Percentiles rank a stretch among this genome's conserved stretches.
Conservation (phyloP, 2,329 filamentous ascomycete species). For the Keithomyces neogunnii region DNA sequence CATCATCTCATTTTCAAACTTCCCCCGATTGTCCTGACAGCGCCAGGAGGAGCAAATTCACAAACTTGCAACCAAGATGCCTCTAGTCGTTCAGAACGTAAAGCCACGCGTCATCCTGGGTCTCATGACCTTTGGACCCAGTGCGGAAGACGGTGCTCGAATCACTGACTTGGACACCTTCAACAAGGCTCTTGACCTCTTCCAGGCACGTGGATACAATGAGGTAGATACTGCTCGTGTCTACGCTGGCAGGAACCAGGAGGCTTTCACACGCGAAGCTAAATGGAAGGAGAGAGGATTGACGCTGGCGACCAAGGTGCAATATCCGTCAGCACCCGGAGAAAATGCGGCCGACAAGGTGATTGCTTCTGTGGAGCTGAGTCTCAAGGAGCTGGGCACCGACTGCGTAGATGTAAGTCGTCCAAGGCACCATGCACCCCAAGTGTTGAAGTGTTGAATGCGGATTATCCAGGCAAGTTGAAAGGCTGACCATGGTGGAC, state of each 20-base stretch:
- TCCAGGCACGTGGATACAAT: slow-evolving; percentile 72
- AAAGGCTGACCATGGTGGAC: background rate
- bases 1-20: no score
- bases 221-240: slow-evolving; percentile 77
- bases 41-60: no score
- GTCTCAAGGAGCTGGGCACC: slow-evolving; percentile 62
- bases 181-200: slow-evolving; percentile 62
- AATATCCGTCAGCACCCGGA: slow-evolving; percentile 43
- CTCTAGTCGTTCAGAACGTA: slow-evolving; percentile 32
- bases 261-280: slow-evolving; percentile 67
- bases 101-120: slow-evolving; percentile 72
- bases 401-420: slow-evolving; percentile 58
- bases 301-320: slow-evolving; percentile 67
- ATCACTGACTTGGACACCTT: slow-evolving; percentile 61
- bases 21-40: no score
- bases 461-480: background rate
- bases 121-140: slow-evolving; percentile 76
- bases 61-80: slow-evolving; percentile 28
- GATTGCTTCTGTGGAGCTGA: slow-evolving; percentile 56
- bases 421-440: no score
- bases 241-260: slow-evolving; percentile 66
- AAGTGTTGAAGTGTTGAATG: background rate
- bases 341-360: slow-evolving; percentile 47
- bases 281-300: slow-evolving; percentile 74
- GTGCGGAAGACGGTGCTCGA: slow-evolving; percentile 53